Evolutionary conservation across 306 rosid genomes (phyloP), one percentile per base, ranked within the genome.

Genomic region (Cicer judaicum): DNA sequence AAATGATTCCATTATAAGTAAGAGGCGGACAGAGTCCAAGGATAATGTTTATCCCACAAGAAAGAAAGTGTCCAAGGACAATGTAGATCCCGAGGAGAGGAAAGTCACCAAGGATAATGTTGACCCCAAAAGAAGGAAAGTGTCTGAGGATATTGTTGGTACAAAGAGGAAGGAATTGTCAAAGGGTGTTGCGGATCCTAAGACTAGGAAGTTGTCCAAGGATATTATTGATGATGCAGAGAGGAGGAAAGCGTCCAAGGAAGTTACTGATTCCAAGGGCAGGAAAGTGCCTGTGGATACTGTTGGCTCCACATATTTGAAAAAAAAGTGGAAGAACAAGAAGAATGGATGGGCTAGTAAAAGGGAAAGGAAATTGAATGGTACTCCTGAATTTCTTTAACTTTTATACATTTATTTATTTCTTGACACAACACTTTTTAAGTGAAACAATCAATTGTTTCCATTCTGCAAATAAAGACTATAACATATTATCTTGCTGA

Each of bases 1-100:
- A 80, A 74, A 49, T 76, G 72, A 64, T 68, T 80, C 74, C 64
- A 61, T 61, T 64, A 48, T 68, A 59, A 84, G 78, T 68, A 86
- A 84, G 80, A 88, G 73, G 83, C 85, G 74, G 84, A 85, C 74
- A 83, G 63, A 77, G 49, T 72, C 65, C 13, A 39, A 72, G 79
- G 59, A 49, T 62, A 49, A 70, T 64, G 53, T 16, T 47, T 44
- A 54, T 79, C 52, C 78, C 68, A 79, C 53, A 2, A 53, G 66
- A 56, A 79, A 59, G 39, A 63, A 62, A 52, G 13, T 52, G 15
- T 52, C 70, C 63, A 59, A 41, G 59, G 66, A 61, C 50, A 70
- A 50, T 63, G 50, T 52, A 49, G 63, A 47, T 71, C 59, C 59
- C 8, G 40, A 14, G 21, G 38, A 11, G 49, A 50, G 73, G 42